Base-by-base conservation (phyloP, 1,284 basidiomycete species). In the Sporisorium graminicola region DNA sequence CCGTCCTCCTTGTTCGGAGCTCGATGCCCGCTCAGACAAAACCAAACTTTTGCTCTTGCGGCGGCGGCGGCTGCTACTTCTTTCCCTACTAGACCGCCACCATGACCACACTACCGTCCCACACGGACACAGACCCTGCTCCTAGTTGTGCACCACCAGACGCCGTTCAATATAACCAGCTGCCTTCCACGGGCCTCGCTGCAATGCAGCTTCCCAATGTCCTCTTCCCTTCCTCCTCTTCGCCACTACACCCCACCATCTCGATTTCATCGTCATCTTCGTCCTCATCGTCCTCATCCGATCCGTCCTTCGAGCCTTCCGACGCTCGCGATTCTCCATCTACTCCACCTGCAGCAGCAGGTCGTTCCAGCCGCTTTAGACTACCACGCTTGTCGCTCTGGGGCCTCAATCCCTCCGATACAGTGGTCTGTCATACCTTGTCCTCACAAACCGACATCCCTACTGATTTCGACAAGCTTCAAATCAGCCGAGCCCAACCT, bases 311-410 rank as follows among this genome's bases (percentile, higher is more conserved):
- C 43, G 55, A 42, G 14, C 59, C 63, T 8, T 31, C 22, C 22
- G 55, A 58, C 55, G 10, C 40, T 1, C 62, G 33, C 29, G 24
- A 60, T 18, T 49, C 42, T 33, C 62, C 53, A 5, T 18, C 44
- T 26, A 55, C 63, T 20, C 59, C 69, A 51, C 55, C 63, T 24
- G 35, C 50, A 2, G 54, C 63, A 29, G 35, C 43, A 1, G 54
- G 40, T n/a, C 50, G 29, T 6, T 29, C n/a, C 4, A 55, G 37
- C 27, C 52, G 69, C 20, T 66, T 72, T 33, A 33, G 59, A 24
- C 63, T 72, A 9, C 69, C 69, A 9, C 69, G 69, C 40, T 66
- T 72, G 42, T 72, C 69, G 9, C 56, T 72, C 8, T 72, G 55
- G 59, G 63, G 63, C 12, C 63, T 56, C 58, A 58, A 20, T 16